These are phyloP conservation scores for Camelina neglecta DNA, from an alignment of 345 rosid genomes.

Conservation along the genomic window DNA sequence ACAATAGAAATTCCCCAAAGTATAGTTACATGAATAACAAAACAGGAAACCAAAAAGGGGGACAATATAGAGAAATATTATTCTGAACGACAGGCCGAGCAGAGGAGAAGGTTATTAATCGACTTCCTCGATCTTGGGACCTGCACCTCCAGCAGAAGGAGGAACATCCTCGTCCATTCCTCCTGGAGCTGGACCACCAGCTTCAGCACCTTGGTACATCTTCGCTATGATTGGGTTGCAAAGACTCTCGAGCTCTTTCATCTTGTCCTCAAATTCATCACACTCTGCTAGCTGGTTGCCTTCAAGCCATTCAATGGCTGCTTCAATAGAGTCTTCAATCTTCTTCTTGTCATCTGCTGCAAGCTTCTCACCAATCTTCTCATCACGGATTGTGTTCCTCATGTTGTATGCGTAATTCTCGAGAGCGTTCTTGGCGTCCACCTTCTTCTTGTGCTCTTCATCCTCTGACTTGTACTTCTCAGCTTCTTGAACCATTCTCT, in stretches of 20 bases:
- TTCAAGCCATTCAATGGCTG: slow-evolving; percentile 75
- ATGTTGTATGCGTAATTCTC: slow-evolving; percentile 72
- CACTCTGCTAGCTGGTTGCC: slow-evolving; percentile 66
- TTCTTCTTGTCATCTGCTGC: slow-evolving; percentile 64
- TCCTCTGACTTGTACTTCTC: slow-evolving; percentile 81
- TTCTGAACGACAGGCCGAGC: not conserved
- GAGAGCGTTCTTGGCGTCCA: slow-evolving; percentile 62
- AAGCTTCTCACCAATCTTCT: slow-evolving; percentile 70
- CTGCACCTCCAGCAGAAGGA: slow-evolving; percentile 55
- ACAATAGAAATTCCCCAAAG: not conserved
- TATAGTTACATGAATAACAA: not conserved
- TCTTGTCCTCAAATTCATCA: slow-evolving; percentile 76
- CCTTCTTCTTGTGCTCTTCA: slow-evolving; percentile 78
- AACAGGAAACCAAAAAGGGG: not conserved
- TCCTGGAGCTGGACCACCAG: slow-evolving; percentile 49
- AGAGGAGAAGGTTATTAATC: slow-evolving; percentile 51
- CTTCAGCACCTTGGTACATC: slow-evolving; percentile 65
- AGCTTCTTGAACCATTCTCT: slow-evolving; percentile 81
- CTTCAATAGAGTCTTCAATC: slow-evolving; percentile 75
- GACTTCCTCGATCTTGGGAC: slow-evolving; percentile 69
- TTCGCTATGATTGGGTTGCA: slow-evolving; percentile 85
- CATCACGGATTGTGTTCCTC: slow-evolving; percentile 74
- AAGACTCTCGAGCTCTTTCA: slow-evolving; percentile 75
- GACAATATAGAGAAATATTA: not conserved
- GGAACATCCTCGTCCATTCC: slow-evolving; percentile 65